A percentile compares a stretch with the other conserved stretches of the same genome.
These are phyloP conservation scores for Laetiporus sulphureus DNA, from an alignment of 1,284 basidiomycete genomes.

Conservation along the genomic window DNA sequence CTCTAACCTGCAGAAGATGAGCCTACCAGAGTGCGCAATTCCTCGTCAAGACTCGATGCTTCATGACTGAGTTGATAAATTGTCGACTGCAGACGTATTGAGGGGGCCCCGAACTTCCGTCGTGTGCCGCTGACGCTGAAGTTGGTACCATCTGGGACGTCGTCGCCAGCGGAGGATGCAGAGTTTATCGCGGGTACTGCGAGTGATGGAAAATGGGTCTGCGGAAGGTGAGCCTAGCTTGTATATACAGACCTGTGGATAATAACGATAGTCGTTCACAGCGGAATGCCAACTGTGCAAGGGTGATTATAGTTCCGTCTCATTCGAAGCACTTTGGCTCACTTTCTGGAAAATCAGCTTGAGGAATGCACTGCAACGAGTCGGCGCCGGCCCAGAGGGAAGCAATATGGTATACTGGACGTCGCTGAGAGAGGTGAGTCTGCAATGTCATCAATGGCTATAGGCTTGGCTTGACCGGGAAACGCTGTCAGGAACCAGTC, in stretches of 20 bases:
- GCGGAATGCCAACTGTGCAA: constrained; percentile 86
- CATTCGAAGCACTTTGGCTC: too few relatives aligned
- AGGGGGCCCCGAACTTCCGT: constrained; percentile 91
- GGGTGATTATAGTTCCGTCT: too few relatives aligned
- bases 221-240: constrained; percentile 75
- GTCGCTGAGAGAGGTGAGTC: constrained; percentile 73
- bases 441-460: too few relatives aligned
- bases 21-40: constrained; percentile 73
- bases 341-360: too few relatives aligned
- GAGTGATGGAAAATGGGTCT: constrained; percentile 63
- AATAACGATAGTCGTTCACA: too few relatives aligned
- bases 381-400: constrained; percentile 74
- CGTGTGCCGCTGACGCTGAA: constrained; percentile 62
- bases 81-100: constrained; percentile 61
- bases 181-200: constrained; percentile 32
- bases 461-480: neutral
- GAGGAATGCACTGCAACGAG: constrained; percentile 74
- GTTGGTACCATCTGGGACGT: constrained; percentile 28
- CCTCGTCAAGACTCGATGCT: too few relatives aligned
- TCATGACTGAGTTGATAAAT: too few relatives aligned
- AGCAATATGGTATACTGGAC: constrained; percentile 82
- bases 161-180: constrained; percentile 26
- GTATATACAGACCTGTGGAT: too few relatives aligned
- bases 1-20: constrained; percentile 92
- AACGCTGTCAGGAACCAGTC: constrained; percentile 77